phyloP scores from a whole-genome alignment of 2,329 filamentous ascomycete species.

The Aspergillus ruber region DNA sequence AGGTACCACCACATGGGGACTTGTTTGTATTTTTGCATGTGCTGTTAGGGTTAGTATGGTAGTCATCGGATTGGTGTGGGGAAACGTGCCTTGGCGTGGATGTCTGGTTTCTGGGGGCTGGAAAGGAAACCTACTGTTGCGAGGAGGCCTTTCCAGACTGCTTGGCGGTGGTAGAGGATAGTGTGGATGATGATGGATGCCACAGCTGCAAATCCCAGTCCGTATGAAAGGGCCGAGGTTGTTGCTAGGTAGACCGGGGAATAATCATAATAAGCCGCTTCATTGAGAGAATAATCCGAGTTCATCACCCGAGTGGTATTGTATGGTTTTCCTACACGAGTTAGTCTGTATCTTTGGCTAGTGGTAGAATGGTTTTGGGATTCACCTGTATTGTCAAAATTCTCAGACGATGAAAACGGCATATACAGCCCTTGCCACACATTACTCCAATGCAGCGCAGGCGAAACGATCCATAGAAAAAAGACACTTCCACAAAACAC shows the following conservation, averaged over 20 bases:
- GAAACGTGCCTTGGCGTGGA: slow-evolving; percentile 42
- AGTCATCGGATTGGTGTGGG: too few relatives aligned
- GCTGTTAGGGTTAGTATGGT: slow-evolving; percentile 9
- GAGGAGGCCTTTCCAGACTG: slow-evolving; percentile 51
- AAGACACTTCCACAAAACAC: slow-evolving; percentile 58
- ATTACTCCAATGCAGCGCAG: slow-evolving; percentile 57
- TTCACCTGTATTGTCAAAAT: slow-evolving; percentile 8
- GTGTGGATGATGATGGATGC: slow-evolving; percentile 59
- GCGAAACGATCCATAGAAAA: slow-evolving; percentile 55
- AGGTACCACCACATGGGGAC: slow-evolving; percentile 52
- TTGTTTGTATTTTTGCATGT: slow-evolving; percentile 49
- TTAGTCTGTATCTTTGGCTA: neutral
- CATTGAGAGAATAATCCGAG: slow-evolving; percentile 20
- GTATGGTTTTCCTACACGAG: slow-evolving; percentile 10
- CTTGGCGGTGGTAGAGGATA: slow-evolving; percentile 55
- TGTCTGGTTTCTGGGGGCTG: slow-evolving; percentile 39
- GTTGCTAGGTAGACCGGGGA: slow-evolving; percentile 57
- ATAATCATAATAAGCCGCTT: slow-evolving; percentile 20
- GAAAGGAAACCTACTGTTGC: slow-evolving; percentile 46
- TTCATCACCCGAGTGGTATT: slow-evolving; percentile 22
- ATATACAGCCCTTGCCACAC: slow-evolving; percentile 58
- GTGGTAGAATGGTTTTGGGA: neutral
- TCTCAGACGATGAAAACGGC: slow-evolving; percentile 43
- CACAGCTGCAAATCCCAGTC: slow-evolving; percentile 62
- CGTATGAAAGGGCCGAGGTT: slow-evolving; percentile 60